phyloP scores from a whole-genome alignment of 306 rosid species.

The Quercus agrifolia region DNA sequence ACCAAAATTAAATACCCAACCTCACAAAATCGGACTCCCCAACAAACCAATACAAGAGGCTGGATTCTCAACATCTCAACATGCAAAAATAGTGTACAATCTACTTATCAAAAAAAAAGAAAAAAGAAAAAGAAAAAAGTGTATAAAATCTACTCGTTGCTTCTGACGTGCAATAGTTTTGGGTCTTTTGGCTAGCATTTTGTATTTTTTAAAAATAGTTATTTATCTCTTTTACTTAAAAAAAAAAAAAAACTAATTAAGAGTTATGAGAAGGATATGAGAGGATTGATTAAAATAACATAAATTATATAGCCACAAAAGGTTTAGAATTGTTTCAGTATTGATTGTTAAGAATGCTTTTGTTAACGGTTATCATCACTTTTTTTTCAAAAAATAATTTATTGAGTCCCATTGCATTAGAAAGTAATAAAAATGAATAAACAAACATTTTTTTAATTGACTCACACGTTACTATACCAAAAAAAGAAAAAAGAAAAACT shows the following conservation, averaged over 20 bases:
- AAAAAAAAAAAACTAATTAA: not conserved
- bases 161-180: not conserved
- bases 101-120: no score
- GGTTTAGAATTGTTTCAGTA: no score
- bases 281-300: not conserved
- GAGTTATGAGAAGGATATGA: not conserved
- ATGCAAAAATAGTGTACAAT: not conserved
- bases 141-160: not conserved
- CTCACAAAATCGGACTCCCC: no score
- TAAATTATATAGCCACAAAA: no score
- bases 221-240: not conserved
- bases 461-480: no score
- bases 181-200: not conserved
- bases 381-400: no score
- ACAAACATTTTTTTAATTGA: no score
- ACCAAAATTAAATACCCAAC: not conserved
- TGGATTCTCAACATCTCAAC: not conserved
- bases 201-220: not conserved
- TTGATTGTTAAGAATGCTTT: no score
- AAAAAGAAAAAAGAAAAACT: no score
- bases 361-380: fast-evolving
- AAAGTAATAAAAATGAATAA: no score
- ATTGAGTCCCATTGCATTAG: no score
- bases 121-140: not conserved
- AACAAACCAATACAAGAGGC: not conserved